A percentile compares a stretch with the other conserved stretches of the same genome.
Conservation (phyloP, 148 eudicot species). For the Vaccinium corymbosum region DNA sequence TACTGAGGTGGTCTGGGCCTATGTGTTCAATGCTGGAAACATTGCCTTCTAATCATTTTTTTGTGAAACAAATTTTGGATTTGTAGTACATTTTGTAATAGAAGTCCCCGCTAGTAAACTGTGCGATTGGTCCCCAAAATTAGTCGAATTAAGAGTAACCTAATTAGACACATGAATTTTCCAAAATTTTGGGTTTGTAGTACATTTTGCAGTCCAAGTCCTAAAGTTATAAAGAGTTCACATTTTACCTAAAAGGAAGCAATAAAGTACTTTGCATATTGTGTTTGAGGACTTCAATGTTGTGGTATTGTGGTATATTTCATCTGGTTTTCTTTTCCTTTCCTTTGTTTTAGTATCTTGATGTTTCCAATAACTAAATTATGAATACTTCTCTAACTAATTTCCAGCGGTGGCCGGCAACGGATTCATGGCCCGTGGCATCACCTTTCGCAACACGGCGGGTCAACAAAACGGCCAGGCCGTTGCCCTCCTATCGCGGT, state of each 20-base stretch:
- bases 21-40: too few species aligned
- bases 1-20: too few species aligned
- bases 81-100: too few species aligned
- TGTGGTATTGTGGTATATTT: background rate
- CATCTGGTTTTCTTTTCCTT: background rate
- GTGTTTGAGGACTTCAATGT: background rate
- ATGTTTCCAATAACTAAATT: background rate
- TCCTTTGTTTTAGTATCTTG: background rate
- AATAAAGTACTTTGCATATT: background rate
- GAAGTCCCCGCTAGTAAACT: background rate
- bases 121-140: too few species aligned
- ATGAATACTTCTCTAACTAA: background rate
- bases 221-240: background rate
- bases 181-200: too few species aligned
- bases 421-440: background rate
- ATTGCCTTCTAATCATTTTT: too few species aligned
- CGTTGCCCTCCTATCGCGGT: background rate
- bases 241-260: background rate
- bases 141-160: too few species aligned
- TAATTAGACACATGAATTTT: too few species aligned
- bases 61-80: too few species aligned
- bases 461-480: constrained; percentile 3
- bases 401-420: background rate
- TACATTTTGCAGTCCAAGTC: background rate
- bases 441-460: background rate